A percentile compares a stretch with the other conserved stretches of the same genome.
phyloP scores from a whole-genome alignment of 2,329 filamentous ascomycete genomes.

The Shiraia sp. region DNA sequence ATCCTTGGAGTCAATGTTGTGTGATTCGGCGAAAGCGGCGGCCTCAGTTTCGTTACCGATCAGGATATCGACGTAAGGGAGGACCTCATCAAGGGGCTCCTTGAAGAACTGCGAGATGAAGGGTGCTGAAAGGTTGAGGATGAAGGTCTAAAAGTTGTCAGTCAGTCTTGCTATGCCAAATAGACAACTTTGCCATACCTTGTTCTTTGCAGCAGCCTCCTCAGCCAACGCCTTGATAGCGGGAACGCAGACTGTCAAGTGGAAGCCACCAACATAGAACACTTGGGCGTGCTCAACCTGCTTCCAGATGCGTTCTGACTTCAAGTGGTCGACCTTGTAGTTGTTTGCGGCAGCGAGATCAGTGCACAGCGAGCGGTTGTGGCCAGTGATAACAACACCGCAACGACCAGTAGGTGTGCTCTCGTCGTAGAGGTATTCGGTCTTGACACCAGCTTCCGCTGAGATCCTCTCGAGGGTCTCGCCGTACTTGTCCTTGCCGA shows the following conservation, averaged over 20 bases:
- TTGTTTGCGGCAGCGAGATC: conserved; percentile 95
- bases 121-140: conserved; percentile 89
- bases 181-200: conserved; percentile 56
- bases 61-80: conserved; percentile 93
- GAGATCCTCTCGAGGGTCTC: conserved; percentile 85
- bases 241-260: conserved; percentile 92
- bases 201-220: conserved; percentile 87
- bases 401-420: conserved; percentile 86
- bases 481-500: conserved; percentile 94
- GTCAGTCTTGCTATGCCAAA: background rate
- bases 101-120: conserved; percentile 99
- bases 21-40: conserved; percentile 80
- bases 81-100: conserved; percentile 82
- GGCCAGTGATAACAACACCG: conserved; percentile 94
- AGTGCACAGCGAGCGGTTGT: conserved; percentile 93
- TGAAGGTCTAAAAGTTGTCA: conserved; percentile 61
- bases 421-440: conserved; percentile 92
- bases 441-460: conserved; percentile 83
- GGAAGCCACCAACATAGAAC: conserved; percentile 95
- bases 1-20: conserved; percentile 73
- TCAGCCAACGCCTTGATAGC: conserved; percentile 89
- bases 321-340: conserved; percentile 93
- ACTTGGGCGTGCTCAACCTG: conserved; percentile 85
- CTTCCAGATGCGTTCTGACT: conserved; percentile 88
- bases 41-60: conserved; percentile 98